Evolutionary conservation across 2,329 filamentous ascomycete species (phyloP).

Genomic region (Teratosphaeria pseudoeucalypti): DNA sequence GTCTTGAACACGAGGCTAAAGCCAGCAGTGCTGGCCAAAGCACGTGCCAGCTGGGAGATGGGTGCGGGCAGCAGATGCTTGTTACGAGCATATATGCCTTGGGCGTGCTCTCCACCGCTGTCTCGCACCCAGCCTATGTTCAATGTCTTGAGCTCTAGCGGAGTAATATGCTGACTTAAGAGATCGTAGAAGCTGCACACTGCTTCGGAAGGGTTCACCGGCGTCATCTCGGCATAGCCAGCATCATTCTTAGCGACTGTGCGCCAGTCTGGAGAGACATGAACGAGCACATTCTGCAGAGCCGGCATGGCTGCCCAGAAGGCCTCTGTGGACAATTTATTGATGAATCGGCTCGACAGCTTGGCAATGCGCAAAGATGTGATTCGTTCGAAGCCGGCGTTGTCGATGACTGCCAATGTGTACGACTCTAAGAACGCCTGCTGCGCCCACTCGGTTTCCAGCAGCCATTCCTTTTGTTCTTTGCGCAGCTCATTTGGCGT

Average conservation of each 20-base stretch:
- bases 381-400: slow-evolving; percentile 44
- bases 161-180: slow-evolving; percentile 20
- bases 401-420: slow-evolving; percentile 54
- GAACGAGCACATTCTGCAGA: slow-evolving; percentile 46
- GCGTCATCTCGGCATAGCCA: slow-evolving; percentile 39
- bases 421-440: slow-evolving; percentile 59
- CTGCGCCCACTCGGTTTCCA: slow-evolving; percentile 60
- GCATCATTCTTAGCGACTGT: slow-evolving; percentile 44
- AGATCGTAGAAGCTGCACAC: slow-evolving; percentile 47
- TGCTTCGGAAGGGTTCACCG: slow-evolving; percentile 43
- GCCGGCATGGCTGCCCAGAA: slow-evolving; percentile 52
- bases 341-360: slow-evolving; percentile 51
- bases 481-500: slow-evolving; percentile 47
- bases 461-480: slow-evolving; percentile 57
- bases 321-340: slow-evolving; percentile 44
- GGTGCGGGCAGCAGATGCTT: slow-evolving; percentile 54
- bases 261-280: slow-evolving; percentile 58
- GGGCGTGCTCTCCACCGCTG: slow-evolving; percentile 56
- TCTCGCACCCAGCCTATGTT: slow-evolving; percentile 51
- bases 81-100: slow-evolving; percentile 52
- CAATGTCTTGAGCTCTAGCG: slow-evolving; percentile 42
- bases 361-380: slow-evolving; percentile 53
- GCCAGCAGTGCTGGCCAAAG: slow-evolving; percentile 5
- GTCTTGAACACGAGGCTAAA: slow-evolving; percentile 38
- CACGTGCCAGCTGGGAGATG: slow-evolving; percentile 27